Conservation (phyloP, 2,329 filamentous ascomycete species). For the Aspergillus costaricaensis region DNA sequence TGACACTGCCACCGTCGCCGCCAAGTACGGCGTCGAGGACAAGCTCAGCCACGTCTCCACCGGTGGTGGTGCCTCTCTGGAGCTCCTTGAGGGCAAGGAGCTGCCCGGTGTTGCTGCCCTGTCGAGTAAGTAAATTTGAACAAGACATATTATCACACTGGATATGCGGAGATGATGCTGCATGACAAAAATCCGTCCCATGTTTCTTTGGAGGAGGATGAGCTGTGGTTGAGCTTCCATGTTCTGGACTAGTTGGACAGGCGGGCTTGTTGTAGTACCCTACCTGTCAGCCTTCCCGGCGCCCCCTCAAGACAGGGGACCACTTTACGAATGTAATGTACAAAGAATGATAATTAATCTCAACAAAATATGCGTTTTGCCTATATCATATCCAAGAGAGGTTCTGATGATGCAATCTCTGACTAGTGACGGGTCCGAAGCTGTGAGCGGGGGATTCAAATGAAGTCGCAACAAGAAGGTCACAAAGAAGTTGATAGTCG, state of each 20-base stretch:
- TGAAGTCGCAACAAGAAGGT: not conserved
- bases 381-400: not conserved
- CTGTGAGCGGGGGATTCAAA: constrained; percentile 20
- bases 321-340: constrained; percentile 36
- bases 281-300: constrained; percentile 1
- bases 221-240: not conserved
- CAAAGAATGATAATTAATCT: constrained; percentile 31
- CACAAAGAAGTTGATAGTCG: not conserved
- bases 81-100: constrained; percentile 97
- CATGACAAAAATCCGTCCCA: not conserved
- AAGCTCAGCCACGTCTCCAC: constrained; percentile 99
- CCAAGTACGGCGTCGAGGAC: constrained; percentile 93
- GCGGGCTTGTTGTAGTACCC: not conserved
- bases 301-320: not conserved
- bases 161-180: not conserved
- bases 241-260: not conserved
- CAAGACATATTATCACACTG: not conserved
- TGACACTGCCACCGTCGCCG: constrained; percentile 95
- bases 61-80: constrained; percentile 90
- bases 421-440: constrained; percentile 33
- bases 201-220: not conserved
- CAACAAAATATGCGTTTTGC: constrained; percentile 22
- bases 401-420: constrained; percentile 26
- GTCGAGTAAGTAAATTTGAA: constrained; percentile 65
- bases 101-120: constrained; percentile 90